Conservation (phyloP, 352 stramenopile genomes). For the Globisporangium spiculum region DNA sequence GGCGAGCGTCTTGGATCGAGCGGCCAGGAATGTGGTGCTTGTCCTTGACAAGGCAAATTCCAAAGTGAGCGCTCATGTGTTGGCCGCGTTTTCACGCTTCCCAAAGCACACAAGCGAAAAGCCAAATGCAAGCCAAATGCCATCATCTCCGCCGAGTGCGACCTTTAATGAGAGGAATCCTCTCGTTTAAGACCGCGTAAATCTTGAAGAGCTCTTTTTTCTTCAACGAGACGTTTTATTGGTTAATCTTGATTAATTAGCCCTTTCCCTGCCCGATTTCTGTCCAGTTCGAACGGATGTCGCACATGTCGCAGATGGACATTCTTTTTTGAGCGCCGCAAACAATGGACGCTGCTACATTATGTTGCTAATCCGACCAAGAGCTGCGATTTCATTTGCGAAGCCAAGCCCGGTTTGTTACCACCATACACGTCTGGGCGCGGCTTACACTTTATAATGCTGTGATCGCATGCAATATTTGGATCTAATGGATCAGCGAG, state of each 20-base stretch:
- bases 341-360: slow-evolving; percentile 1
- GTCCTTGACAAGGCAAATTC: slow-evolving; percentile 19
- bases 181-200: neutral
- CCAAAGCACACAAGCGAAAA: neutral
- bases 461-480: neutral
- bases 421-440: neutral
- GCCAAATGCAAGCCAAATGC: neutral
- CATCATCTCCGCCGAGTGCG: neutral
- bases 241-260: slow-evolving; percentile 12
- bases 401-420: neutral
- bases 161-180: neutral
- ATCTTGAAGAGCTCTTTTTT: slow-evolving; percentile 13
- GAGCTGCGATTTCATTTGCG: neutral
- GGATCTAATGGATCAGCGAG: neutral
- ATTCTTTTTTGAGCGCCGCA: neutral
- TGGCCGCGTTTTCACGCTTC: neutral
- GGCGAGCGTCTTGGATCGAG: slow-evolving; percentile 3
- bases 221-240: slow-evolving; percentile 5
- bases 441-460: neutral
- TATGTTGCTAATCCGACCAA: neutral
- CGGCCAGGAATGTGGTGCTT: slow-evolving; percentile 8
- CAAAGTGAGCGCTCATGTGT: slow-evolving; percentile 9
- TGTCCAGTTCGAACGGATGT: neutral
- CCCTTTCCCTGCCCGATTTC: neutral
- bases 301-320: slow-evolving; percentile 16